Evolutionary conservation across 805 yeast genomes (phyloP), one percentile per base, ranked within the genome.

Genomic region (Alloascoidea hylecoeti): DNA sequence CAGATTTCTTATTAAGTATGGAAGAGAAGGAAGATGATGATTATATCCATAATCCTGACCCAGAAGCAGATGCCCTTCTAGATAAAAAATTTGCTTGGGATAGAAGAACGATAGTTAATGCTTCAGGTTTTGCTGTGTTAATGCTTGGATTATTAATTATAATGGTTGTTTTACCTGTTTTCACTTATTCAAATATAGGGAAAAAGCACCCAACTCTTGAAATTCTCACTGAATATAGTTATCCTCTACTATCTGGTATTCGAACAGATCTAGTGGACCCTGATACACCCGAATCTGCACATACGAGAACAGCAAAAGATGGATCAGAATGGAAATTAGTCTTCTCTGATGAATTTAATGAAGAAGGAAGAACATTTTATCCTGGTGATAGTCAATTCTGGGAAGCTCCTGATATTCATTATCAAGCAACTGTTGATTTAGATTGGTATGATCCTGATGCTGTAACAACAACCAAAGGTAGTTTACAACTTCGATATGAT

Each of bases 361-460:
- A 72, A 12, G 92, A 80, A 43, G 96, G 96, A 5, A 68, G 96
- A 50, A 78, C 94, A 2, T 88, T 88, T 53, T 86, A 84, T 55
- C 78, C 72, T 5, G 92, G 89, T 34, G 95, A 86, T 53, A 96
- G 86, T 54, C 95, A 83, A 56, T 85, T 81, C 52, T 88, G 89
- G 80, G 70, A 79, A 35, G 95, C 85, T 3, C 82, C 78, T 2
- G 84, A 86, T 58, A 48, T 86, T 28, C 73, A 85, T 55, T 88
- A 88, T 56, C 86, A 70, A 39, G 95, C 95, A 16, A 88, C 96
- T 4, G 60, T 70, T 40, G 96, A 88, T 64, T 66, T 85, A 51
- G 96, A 88, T 61, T 88, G 96, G 96, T 88, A 88, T 57, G 78
- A 75, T 42, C 97, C 97, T 1, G 96, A 88, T 54, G 95, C 95